phyloP scores from a whole-genome alignment of 2,329 filamentous ascomycete genomes.

The Dactylellina leptospora region DNA sequence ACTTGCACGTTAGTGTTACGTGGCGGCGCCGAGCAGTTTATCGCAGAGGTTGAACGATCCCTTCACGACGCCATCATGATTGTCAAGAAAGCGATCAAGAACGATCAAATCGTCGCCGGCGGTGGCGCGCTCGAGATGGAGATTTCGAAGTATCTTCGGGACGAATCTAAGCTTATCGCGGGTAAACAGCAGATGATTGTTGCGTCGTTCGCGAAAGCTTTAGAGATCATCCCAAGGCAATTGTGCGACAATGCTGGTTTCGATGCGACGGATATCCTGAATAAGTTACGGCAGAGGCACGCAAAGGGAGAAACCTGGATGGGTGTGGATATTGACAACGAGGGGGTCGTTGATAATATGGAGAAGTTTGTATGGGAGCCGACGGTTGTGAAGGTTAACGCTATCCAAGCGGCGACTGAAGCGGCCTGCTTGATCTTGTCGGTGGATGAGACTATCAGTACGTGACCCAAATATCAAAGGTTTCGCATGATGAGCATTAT shows the following conservation, averaged over 20 bases:
- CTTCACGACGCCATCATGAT: conserved; percentile 99
- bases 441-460: conserved; percentile 96
- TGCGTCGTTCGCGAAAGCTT: conserved; percentile 95
- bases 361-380: conserved; percentile 98
- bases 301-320: conserved; percentile 92
- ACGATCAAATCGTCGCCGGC: conserved; percentile 91
- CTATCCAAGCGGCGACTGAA: conserved; percentile 93
- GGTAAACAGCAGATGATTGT: conserved; percentile 98
- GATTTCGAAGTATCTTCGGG: conserved; percentile 86
- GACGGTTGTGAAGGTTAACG: conserved; percentile 93
- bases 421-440: conserved; percentile 93
- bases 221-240: conserved; percentile 95
- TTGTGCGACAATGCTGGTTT: conserved; percentile 99
- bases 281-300: conserved; percentile 94
- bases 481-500: conserved; percentile 9
- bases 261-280: conserved; percentile 96
- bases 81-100: conserved; percentile 96
- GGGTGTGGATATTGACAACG: conserved; percentile 91
- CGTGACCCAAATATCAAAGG: conserved; percentile 54
- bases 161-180: conserved; percentile 88
- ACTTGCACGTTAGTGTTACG: conserved; percentile 95
- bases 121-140: conserved; percentile 98
- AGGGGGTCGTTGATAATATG: conserved; percentile 94
- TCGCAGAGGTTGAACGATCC: conserved; percentile 96
- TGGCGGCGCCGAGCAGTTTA: conserved; percentile 98